Evolutionary conservation across 345 rosid genomes (phyloP).

Genomic region (Aethionema arabicum): DNA sequence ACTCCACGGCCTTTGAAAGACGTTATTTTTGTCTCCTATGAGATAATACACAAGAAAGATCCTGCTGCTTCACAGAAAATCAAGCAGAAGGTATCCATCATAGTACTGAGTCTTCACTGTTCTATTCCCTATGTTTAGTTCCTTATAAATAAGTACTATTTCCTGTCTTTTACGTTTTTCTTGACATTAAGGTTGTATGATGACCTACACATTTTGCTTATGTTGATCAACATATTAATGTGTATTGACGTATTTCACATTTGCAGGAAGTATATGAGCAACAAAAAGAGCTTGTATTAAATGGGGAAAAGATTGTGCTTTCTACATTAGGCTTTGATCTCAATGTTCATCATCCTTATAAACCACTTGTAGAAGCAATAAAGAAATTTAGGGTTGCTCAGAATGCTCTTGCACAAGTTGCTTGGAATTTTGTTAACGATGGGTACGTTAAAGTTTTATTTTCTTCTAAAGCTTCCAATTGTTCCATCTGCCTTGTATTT

Average conservation of each 20-base stretch:
- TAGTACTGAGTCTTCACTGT: constrained; percentile 8
- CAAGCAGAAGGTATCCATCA: constrained; percentile 75
- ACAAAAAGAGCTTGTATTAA: constrained; percentile 68
- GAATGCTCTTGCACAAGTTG: constrained; percentile 84
- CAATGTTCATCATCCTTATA: constrained; percentile 78
- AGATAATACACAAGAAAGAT: constrained; percentile 86
- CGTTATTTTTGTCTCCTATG: constrained; percentile 87
- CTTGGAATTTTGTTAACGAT: constrained; percentile 92
- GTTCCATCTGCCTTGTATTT: constrained; percentile 35
- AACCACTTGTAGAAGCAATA: constrained; percentile 83
- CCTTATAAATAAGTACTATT: neutral
- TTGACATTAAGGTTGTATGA: constrained; percentile 3
- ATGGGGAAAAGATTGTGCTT: constrained; percentile 79
- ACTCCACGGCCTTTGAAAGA: constrained; percentile 92
- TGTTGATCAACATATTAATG: neutral
- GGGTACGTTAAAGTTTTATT: constrained; percentile 52
- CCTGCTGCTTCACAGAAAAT: constrained; percentile 75
- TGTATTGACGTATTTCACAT: constrained; percentile 14
- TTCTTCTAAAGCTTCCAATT: constrained; percentile 10
- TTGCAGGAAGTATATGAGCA: constrained; percentile 89
- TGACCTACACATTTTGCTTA: neutral
- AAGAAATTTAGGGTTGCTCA: constrained; percentile 83
- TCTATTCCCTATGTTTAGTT: neutral
- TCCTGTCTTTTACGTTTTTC: constrained; percentile 1
- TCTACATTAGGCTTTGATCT: constrained; percentile 75